Base-by-base conservation (phyloP, 2,329 filamentous ascomycete species). In the Trematosphaeria pertusa region DNA sequence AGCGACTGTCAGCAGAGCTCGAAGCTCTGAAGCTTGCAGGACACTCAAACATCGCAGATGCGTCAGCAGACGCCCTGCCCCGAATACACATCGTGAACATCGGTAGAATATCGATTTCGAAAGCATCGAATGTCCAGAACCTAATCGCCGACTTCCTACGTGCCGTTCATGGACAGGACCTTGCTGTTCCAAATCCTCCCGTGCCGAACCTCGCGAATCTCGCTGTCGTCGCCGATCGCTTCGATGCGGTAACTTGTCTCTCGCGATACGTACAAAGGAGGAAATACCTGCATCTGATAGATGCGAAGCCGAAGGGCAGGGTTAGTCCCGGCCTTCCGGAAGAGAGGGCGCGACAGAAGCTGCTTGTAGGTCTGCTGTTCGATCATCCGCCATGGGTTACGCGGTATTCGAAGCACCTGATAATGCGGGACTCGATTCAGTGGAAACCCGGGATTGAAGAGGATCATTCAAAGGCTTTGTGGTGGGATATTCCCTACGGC, bases 401-500 rank as follows among this genome's bases (percentile, higher is more conserved):
- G 10, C 75, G 79, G 14, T 81, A 83, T 21, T 87, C 86, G 0
- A 79, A 81, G 21, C 84, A 89, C 54, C 69, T 91, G 22, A 84
- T 91, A 43, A 71, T 86, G 52, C 80, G 81, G 50, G 87, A 87
- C 14, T 89, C 85, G 3, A 71, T 73, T 36, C 79, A 79, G 51
- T 85, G 86, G 85, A 75, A 67, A 21, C 61, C 68, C 9, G 63
- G 54, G 1, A 53, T 59, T 2, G 74, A 76, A 20, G 64, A 72
- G 43, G 62, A 73, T 35, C 46, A 71, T 41, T 71, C 59, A 37
- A 68, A 62, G 44, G 78, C 85, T 2, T 74, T 82, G 10, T 91
- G 88, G 88, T 91, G 87, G 86, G 82, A 87, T 62, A 69, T 92
- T 14, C 87, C 87, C 0, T 80, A 84, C 46, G 82, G 81, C 1